Percentiles rank a stretch among this genome's conserved stretches.
Conservation (phyloP, 2,329 filamentous ascomycete genomes). For the Fusarium sp. region DNA sequence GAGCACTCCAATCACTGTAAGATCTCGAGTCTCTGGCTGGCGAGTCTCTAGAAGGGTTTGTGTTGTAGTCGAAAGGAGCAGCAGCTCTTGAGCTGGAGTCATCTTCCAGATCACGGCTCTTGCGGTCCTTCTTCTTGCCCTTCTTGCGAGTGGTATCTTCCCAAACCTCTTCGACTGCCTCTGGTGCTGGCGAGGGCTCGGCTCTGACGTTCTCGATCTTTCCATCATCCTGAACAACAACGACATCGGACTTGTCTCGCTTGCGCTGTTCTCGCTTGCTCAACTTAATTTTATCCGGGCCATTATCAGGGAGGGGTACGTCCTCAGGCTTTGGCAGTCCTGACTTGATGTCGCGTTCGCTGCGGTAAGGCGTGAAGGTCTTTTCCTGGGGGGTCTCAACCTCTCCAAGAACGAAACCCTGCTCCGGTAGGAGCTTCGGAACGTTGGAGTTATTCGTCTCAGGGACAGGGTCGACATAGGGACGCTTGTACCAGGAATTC, state of each 20-base stretch:
- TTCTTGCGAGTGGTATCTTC: constrained; percentile 50
- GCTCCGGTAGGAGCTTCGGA: constrained; percentile 49
- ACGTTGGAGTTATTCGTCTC: constrained; percentile 55
- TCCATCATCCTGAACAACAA: constrained; percentile 49
- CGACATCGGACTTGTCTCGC: constrained; percentile 55
- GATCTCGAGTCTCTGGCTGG: constrained; percentile 32
- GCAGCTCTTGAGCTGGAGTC: constrained; percentile 45
- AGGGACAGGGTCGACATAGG: constrained; percentile 63
- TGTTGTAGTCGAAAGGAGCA: constrained; percentile 49
- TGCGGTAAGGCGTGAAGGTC: constrained; percentile 38
- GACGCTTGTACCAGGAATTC: constrained; percentile 60
- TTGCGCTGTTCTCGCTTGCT: constrained; percentile 56
- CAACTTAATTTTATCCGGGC: constrained; percentile 45
- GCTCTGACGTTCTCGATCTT: constrained; percentile 28
- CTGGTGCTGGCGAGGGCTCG: constrained; percentile 33
- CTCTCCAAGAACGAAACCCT: constrained; percentile 64
- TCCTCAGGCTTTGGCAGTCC: constrained; percentile 36
- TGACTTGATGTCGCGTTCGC: constrained; percentile 13
- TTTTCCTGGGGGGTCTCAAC: constrained; percentile 57
- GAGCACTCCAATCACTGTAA: constrained; percentile 25
- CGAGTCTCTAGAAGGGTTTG: constrained; percentile 34
- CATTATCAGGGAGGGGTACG: constrained; percentile 42
- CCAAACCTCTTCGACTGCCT: constrained; percentile 42
- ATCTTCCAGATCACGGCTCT: constrained; percentile 49
- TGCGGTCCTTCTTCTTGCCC: constrained; percentile 52